phyloP scores from a whole-genome alignment of 2,329 filamentous ascomycete genomes.

The Grosmannia penicillata region DNA sequence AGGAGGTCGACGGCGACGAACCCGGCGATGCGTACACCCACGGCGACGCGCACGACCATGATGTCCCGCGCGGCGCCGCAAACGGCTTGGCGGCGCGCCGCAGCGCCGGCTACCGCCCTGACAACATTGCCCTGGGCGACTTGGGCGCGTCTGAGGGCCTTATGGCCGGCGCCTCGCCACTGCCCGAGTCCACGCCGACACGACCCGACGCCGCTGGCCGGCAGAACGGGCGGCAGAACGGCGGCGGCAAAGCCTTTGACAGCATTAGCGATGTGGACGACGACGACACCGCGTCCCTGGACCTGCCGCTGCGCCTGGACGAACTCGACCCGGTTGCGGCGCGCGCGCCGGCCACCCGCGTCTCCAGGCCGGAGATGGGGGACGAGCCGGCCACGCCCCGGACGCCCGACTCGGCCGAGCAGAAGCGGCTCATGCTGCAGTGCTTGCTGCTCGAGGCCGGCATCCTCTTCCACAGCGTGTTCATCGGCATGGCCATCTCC shows the following conservation, averaged over 20 bases:
- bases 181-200: slow-evolving; percentile 37
- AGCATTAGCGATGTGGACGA: slow-evolving; percentile 23
- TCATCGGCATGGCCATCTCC: slow-evolving; percentile 76
- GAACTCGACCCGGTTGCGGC: slow-evolving; percentile 33
- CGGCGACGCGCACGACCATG: not conserved
- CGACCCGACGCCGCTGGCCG: not conserved
- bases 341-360: slow-evolving; percentile 4
- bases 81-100: slow-evolving; percentile 24
- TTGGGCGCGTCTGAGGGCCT: slow-evolving; percentile 37
- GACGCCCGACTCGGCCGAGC: slow-evolving; percentile 33
- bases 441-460: slow-evolving; percentile 69
- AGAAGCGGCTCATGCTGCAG: slow-evolving; percentile 55
- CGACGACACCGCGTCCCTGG: slow-evolving; percentile 31
- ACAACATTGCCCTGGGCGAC: slow-evolving; percentile 35
- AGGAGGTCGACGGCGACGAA: slow-evolving; percentile 26
- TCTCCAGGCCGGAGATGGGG: not conserved
- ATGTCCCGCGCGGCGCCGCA: not conserved
- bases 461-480: slow-evolving; percentile 73
- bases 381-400: slow-evolving; percentile 15
- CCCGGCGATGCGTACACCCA: slow-evolving; percentile 12
- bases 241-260: too few species aligned
- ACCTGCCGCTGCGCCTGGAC: slow-evolving; percentile 44
- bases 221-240: too few species aligned
- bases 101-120: slow-evolving; percentile 24
- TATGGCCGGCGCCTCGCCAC: slow-evolving; percentile 42